Base-by-base conservation (phyloP, 192 early-diverging fungal genomes). In the Diversispora epigaea region DNA sequence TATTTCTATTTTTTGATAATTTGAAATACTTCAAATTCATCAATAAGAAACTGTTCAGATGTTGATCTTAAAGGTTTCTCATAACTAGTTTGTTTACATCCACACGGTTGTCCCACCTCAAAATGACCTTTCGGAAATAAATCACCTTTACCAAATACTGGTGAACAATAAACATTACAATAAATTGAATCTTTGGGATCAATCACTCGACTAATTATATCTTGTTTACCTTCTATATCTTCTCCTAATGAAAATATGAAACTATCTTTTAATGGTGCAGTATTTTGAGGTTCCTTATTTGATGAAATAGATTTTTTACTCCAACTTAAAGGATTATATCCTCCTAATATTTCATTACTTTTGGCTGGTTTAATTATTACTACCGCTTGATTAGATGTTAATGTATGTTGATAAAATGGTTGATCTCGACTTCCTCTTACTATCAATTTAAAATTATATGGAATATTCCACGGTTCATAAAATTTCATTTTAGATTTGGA, bases 81-180 rank as follows among this genome's bases (percentile, higher is more conserved):
- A 56, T 71, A 71, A 41, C 52, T 71, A 52, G 44, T 44, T 56
- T 56, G 68, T 52, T 71, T 71, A 56, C 68, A 71, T 21, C 49
- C 68, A 55, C 68, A 71, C 17, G 54, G 54, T 19, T 71, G 49
- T 9, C 41, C 54, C 4, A 56, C 21, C 46, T 71, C 54, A 71
- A 71, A 71, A 71, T 71, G 68, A 56, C 68, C 54, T 71, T 71
- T 71, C 3, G 54, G 47, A 4, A 52, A 52, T 56, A 71, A 71
- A 71, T 71, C 68, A 71, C 50, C 68, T 43, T 71, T 56, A n/a
- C 68, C 68, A 71, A 71, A 71, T 25, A 52, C 49, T 17, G 68
- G 68, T 40, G 64, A 66, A 46, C 64, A 66, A 47, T 66, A 66
- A 47, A 66, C 64, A 66, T 66, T 66, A 66, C 64, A 66, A 66